phyloP scores from a whole-genome alignment of 257 asterid species.

The Perilla frutescens region DNA sequence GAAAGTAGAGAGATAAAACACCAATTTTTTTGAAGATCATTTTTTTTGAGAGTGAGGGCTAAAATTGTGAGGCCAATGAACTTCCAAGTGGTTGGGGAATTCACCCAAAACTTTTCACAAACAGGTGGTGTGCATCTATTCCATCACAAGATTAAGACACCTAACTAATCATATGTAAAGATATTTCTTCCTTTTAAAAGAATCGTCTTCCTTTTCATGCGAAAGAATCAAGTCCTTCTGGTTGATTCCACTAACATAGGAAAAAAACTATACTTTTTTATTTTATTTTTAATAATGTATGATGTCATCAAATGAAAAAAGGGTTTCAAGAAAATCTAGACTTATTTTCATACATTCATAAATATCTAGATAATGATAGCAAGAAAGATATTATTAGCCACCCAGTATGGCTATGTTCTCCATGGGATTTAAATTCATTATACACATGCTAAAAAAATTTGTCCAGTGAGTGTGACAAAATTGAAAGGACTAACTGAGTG shows the following conservation, averaged over 20 bases:
- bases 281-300: neutral
- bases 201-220: neutral
- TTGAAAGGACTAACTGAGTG: too few species aligned
- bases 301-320: neutral
- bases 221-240: constrained; percentile 19
- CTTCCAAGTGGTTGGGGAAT: constrained; percentile 39
- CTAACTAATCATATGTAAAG: neutral
- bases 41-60: constrained; percentile 3
- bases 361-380: constrained; percentile 12
- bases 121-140: constrained; percentile 30
- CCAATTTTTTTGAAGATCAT: too few species aligned
- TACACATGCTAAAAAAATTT: constrained; percentile 1
- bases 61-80: constrained; percentile 29
- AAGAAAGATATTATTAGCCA: constrained; percentile 22
- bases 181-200: constrained; percentile 26
- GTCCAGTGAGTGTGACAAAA: neutral
- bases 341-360: neutral
- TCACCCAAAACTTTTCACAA: constrained; percentile 28
- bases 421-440: neutral
- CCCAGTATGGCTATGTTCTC: neutral
- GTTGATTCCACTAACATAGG: constrained; percentile 14
- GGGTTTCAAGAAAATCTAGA: neutral
- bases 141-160: constrained; percentile 29
- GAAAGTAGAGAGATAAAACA: neutral
- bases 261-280: too few species aligned